These are phyloP conservation scores for Microsporum canis DNA, from an alignment of 2,329 filamentous ascomycete species.

Conservation along the genomic window DNA sequence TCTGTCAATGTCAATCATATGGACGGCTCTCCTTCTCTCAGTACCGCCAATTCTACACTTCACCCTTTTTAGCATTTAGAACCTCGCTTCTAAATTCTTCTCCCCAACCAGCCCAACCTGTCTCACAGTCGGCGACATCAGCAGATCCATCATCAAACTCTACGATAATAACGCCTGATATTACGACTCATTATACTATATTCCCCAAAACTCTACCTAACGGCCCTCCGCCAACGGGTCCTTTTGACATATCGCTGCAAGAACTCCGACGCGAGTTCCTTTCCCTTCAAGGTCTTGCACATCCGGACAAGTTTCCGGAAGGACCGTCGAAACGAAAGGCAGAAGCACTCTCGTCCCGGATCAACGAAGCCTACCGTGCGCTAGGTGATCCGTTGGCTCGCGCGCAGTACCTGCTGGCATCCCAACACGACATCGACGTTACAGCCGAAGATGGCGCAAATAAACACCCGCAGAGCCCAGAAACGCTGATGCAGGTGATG, in stretches of 20 bases:
- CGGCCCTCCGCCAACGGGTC: slow-evolving; percentile 65
- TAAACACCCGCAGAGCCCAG: slow-evolving; percentile 55
- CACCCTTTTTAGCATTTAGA: not conserved
- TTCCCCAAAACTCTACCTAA: slow-evolving; percentile 68
- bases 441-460: slow-evolving; percentile 60
- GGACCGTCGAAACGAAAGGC: slow-evolving; percentile 46
- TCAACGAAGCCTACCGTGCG: slow-evolving; percentile 88
- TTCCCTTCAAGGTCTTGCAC: slow-evolving; percentile 54
- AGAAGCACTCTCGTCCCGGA: slow-evolving; percentile 65
- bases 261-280: slow-evolving; percentile 76
- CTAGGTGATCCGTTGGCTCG: slow-evolving; percentile 64
- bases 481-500: slow-evolving; percentile 73
- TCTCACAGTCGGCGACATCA: not conserved
- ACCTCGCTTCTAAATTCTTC: not conserved
- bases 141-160: not conserved
- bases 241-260: slow-evolving; percentile 61
- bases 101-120: not conserved
- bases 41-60: not conserved
- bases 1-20: not conserved
- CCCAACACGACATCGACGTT: slow-evolving; percentile 60
- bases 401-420: slow-evolving; percentile 72
- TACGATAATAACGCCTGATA: slow-evolving; percentile 22
- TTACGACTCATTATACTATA: slow-evolving; percentile 66
- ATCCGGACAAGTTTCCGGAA: slow-evolving; percentile 39
- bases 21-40: not conserved